Conservation (phyloP, 2,329 filamentous ascomycete species). For the Thermothelomyces thermophilus region DNA sequence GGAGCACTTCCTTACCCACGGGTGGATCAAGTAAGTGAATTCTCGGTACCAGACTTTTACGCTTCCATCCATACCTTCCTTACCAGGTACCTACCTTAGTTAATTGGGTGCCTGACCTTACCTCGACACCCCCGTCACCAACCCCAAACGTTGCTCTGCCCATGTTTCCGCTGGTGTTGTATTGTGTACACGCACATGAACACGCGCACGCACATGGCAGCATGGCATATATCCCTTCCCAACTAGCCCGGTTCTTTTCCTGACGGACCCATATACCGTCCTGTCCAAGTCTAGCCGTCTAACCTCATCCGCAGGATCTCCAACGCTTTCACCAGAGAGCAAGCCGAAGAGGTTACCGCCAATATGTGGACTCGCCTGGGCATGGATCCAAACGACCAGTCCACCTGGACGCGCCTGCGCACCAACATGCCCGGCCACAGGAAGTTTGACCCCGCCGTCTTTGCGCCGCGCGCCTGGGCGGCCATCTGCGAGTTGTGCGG, state of each 20-base stretch:
- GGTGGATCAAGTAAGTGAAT: conserved; percentile 33
- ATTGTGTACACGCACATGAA: background rate
- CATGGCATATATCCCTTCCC: background rate
- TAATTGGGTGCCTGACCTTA: too few species aligned
- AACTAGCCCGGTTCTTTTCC: too few species aligned
- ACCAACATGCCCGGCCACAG: conserved; percentile 59
- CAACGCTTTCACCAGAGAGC: conserved; percentile 33
- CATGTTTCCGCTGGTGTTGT: too few species aligned
- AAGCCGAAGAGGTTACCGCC: conserved; percentile 31
- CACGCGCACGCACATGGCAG: background rate
- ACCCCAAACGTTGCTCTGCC: too few species aligned
- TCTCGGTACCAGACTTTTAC: background rate
- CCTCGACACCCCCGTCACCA: too few species aligned
- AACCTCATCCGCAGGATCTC: conserved; percentile 25
- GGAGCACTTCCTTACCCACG: conserved; percentile 36
- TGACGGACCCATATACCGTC: too few species aligned
- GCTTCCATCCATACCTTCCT: background rate
- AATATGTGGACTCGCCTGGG: conserved; percentile 60
- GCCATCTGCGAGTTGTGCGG: conserved; percentile 62
- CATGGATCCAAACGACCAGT: conserved; percentile 56
- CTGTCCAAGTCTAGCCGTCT: too few species aligned
- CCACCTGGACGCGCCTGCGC: conserved; percentile 56
- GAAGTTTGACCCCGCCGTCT: conserved; percentile 45
- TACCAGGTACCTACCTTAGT: too few species aligned
- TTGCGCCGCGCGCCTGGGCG: conserved; percentile 60